Base-by-base conservation (phyloP, 2,329 filamentous ascomycete genomes). In the Aspergillus sp. region DNA sequence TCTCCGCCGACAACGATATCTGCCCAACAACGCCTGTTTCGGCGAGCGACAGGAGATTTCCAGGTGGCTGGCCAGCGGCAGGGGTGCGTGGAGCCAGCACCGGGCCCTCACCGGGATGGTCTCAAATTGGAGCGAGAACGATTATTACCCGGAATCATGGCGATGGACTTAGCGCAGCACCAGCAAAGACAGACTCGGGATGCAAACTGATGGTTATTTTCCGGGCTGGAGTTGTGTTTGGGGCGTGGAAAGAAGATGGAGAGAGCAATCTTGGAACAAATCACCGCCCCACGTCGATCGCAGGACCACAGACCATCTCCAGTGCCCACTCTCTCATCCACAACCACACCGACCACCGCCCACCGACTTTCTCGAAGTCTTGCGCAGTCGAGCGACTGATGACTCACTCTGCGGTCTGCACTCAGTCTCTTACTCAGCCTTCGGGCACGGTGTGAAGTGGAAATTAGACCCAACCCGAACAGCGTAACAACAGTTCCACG, bases 11-110 rank as follows among this genome's bases (percentile, higher is more conserved):
- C 59, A 48, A 53, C 55, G 44, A 67, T 72, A 68, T 64, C 64
- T 73, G 69, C 70, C 64, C 64, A 64, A 67, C 43, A 47, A 34
- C 62, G 58, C 53, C 48, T 57, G 51, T 54, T 59, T 51, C 57
- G 57, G 63, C 52, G 56, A 57, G 62, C 56, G 56, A 61, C 55
- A 60, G 59, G 42, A 68, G 67, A 68, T 59, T 26, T 24, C 44
- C 9, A n/a, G 17, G 26, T 48, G 45, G 45, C 26, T 32, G 45
- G 26, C 26, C 17, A 26, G 22, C 45, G 20, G 44, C 20, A 17
- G 24, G 44, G 17, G 57, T 62, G 52, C 55, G 58, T 64, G 58
- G 62, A 58, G 55, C 49, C 34, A 53, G 44, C 62, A 63, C 63
- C 61, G 50, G 64, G 67, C 63, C 57, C 60, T 55, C 47, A 51